These are phyloP conservation scores for Myriosclerotinia curreyana DNA, from an alignment of 2,329 filamentous ascomycete species.

Conservation along the genomic window DNA sequence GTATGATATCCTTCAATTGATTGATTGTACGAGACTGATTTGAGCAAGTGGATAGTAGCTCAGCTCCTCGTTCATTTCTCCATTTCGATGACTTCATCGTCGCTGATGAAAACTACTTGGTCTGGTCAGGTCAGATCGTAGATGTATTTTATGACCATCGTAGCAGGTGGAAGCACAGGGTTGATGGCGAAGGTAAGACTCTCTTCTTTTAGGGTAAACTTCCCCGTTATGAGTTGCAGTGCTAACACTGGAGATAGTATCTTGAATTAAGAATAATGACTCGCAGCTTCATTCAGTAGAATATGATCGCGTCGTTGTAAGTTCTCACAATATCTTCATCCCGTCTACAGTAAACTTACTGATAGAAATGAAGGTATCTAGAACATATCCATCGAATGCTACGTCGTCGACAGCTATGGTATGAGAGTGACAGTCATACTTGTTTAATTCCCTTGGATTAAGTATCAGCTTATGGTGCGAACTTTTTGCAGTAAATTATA, in stretches of 20 bases:
- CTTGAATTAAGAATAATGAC: background rate
- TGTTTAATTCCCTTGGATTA: background rate
- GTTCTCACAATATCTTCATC: background rate
- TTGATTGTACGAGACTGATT: background rate
- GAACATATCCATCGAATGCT: background rate
- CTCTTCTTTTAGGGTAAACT: background rate
- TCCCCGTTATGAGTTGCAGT: background rate
- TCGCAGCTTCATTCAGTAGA: background rate
- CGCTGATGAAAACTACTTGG: background rate
- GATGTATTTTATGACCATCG: background rate
- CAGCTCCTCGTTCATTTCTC: background rate
- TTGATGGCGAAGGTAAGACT: background rate
- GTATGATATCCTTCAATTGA: background rate
- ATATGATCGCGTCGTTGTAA: background rate
- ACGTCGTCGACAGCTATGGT: background rate
- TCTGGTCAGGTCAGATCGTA: background rate
- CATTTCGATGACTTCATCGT: background rate
- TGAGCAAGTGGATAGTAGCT: background rate
- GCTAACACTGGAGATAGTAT: background rate
- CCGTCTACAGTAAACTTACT: background rate
- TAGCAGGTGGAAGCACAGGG: background rate
- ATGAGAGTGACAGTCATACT: background rate
- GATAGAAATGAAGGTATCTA: background rate
- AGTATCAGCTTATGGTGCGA: background rate
- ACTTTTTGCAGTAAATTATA: too few species aligned